Evolutionary conservation across 2,329 filamentous ascomycete genomes (phyloP).

Genomic region (Bretziella fagacearum): DNA sequence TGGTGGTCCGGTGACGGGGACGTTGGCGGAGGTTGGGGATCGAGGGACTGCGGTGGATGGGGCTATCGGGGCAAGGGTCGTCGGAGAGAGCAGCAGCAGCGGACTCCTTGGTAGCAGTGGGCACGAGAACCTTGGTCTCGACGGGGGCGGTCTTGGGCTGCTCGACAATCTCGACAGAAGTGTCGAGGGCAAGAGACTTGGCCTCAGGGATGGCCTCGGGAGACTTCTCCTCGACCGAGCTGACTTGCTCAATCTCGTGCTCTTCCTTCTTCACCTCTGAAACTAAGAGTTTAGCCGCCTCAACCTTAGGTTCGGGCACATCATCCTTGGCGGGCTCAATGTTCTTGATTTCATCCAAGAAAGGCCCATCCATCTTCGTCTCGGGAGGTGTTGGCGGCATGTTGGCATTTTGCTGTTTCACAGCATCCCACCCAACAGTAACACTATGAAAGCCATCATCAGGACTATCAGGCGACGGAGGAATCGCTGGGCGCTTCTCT

Average conservation of each 20-base stretch:
- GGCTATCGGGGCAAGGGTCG: slow-evolving; percentile 2
- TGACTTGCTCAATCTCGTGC: background rate
- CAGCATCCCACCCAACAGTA: slow-evolving; percentile 6
- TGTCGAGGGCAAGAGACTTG: background rate
- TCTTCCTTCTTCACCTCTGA: background rate
- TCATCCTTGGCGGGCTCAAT: background rate
- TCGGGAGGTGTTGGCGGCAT: slow-evolving; percentile 12
- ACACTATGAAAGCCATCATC: slow-evolving; percentile 39
- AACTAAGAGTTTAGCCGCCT: background rate
- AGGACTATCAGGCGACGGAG: slow-evolving; percentile 29
- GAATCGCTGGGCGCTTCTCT: background rate
- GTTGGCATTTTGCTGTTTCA: background rate
- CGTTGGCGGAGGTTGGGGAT: slow-evolving; percentile 22
- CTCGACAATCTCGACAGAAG: background rate
- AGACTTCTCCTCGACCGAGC: background rate
- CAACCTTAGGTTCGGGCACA: background rate
- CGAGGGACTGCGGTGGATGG: slow-evolving; percentile 12
- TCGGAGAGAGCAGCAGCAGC: background rate
- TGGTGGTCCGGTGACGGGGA: slow-evolving; percentile 37
- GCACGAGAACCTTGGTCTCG: background rate
- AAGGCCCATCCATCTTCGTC: background rate
- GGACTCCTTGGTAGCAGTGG: background rate
- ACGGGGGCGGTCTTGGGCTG: background rate
- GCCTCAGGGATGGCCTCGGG: background rate
- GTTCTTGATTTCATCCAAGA: background rate